phyloP scores from a whole-genome alignment of 2,329 filamentous ascomycete genomes.

The Emydomyces testavorans region DNA sequence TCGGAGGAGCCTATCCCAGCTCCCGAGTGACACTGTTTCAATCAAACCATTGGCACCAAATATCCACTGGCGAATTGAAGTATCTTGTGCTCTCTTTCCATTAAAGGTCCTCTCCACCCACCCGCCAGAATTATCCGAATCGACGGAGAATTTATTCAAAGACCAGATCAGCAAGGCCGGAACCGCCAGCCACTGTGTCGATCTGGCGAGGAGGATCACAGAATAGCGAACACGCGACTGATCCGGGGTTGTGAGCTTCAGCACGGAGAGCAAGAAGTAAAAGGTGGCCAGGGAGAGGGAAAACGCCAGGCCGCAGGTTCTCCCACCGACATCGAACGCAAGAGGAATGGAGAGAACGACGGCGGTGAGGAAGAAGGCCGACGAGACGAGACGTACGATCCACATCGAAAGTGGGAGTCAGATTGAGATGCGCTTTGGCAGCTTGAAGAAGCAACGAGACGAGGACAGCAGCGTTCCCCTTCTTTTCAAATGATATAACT shows the following conservation, averaged over 20 bases:
- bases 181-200: slow-evolving; percentile 77
- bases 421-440: background rate
- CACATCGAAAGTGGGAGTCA: slow-evolving; percentile 50
- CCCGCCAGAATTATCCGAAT: slow-evolving; percentile 53
- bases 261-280: slow-evolving; percentile 75
- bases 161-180: slow-evolving; percentile 87
- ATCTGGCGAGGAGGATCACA: slow-evolving; percentile 56
- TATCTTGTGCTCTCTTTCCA: slow-evolving; percentile 49
- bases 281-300: slow-evolving; percentile 79
- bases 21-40: slow-evolving; percentile 67
- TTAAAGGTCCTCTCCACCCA: slow-evolving; percentile 76
- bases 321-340: slow-evolving; percentile 93
- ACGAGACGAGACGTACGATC: slow-evolving; percentile 68
- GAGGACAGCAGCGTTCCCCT: no score
- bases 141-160: slow-evolving; percentile 86
- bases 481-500: no score
- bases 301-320: slow-evolving; percentile 86
- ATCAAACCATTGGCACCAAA: slow-evolving; percentile 77
- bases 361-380: slow-evolving; percentile 74
- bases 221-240: slow-evolving; percentile 62
- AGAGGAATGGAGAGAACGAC: slow-evolving; percentile 93
- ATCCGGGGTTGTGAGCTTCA: slow-evolving; percentile 71
- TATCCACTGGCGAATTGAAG: slow-evolving; percentile 69
- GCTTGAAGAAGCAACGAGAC: background rate
- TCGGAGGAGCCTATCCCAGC: slow-evolving; percentile 76